Conservation (phyloP, 495 filamentous ascomycete genomes). For the Talaromyces liani region DNA sequence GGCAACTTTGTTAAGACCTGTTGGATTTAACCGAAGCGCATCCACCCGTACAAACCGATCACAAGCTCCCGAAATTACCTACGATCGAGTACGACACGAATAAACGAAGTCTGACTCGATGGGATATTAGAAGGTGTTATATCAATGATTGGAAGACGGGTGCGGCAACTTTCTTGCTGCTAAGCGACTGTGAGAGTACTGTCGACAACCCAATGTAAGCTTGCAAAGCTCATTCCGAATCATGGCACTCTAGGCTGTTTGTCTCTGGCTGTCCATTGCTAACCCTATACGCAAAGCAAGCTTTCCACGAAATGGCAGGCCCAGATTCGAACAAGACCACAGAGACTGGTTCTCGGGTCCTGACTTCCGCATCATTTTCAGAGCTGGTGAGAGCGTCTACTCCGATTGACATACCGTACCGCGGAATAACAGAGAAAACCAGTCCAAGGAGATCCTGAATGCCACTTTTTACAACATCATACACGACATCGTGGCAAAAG, state of each 20-base stretch:
- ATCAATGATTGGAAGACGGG: constrained; percentile 5
- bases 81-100: neutral
- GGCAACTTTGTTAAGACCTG: neutral
- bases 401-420: neutral
- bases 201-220: neutral
- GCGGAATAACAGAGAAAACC: constrained; percentile 10
- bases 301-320: neutral
- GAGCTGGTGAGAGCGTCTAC: constrained; percentile 32
- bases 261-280: neutral
- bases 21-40: neutral
- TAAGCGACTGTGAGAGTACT: constrained; percentile 1
- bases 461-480: constrained; percentile 67
- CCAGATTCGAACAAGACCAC: neutral
- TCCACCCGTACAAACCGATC: neutral
- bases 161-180: constrained; percentile 9
- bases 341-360: neutral
- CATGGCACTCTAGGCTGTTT: neutral
- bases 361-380: constrained; percentile 34
- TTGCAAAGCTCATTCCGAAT: neutral
- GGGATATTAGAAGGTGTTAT: neutral
- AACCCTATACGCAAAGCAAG: neutral
- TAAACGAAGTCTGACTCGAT: neutral
- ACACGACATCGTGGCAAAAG: constrained; percentile 61
- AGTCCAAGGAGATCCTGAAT: constrained; percentile 52
- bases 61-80: neutral